Base-by-base conservation (phyloP, 352 stramenopile genomes). In the Aphanomyces invadans region DNA sequence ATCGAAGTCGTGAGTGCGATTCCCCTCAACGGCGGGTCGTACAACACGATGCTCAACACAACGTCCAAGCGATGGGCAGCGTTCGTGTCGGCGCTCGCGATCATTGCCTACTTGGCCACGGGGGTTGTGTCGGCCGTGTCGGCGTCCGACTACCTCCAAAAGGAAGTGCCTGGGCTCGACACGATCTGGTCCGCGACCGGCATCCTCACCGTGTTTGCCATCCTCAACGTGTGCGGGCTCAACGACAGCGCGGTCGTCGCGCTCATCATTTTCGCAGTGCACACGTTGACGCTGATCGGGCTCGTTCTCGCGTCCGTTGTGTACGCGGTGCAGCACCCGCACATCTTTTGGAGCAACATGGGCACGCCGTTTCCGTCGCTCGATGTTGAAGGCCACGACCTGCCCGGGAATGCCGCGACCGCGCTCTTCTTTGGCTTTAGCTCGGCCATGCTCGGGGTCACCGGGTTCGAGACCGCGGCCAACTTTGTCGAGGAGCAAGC, bases 401-500 rank as follows among this genome's bases (percentile, higher is more conserved):
- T 81, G 5, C 7, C 61, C 10, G 76, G 74, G 0, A 73, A 62
- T 25, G 63, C 75, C 9, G 42, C 73, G 9, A 77, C 72, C 0
- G 74, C 77, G 19, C 26, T 87, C 4, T 85, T 87, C 62, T 78
- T 89, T 46, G 83, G 83, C 26, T 83, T 81, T 29, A 77, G 70
- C 5, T 67, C 70, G 1, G 85, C 85, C 17, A 83, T 95, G 74
- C 76, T 96, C 10, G 78, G 87, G 52, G 80, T 95, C 56, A 89
- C 77, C 2, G 88, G 88, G 2, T 95, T 96, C 62, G 88, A 96
- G 70, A 89, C 73, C 28, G 85, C 75, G 48, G 75, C 82, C 17
- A 84, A 95, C 68, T 95, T 92, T 68, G 80, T 96, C 29, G 85
- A 96, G 70, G 81, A 91, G 65, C 85, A 95, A 57, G 76, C 72